Evolutionary conservation across 768 basidiomycete species (phyloP).

Genomic region (Russula brevipes): DNA sequence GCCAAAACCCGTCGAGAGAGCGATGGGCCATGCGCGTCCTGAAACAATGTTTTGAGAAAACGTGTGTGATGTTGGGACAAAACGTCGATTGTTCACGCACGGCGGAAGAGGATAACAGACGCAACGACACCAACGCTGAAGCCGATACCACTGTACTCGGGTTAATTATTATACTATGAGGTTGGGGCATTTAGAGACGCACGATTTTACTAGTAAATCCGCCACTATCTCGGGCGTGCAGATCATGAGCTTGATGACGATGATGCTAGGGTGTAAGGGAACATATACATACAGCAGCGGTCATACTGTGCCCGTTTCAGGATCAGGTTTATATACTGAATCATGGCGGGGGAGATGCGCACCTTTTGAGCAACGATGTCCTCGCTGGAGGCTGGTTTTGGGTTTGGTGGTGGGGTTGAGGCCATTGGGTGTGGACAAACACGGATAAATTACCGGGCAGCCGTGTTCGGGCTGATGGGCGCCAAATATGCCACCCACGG

Average conservation of each 20-base stretch:
- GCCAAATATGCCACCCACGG: neutral
- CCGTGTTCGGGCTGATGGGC: neutral
- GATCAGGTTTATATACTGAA: neutral
- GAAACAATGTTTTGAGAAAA: constrained; percentile 13
- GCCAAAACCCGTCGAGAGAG: constrained; percentile 81
- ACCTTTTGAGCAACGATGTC: constrained; percentile 90
- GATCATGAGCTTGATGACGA: neutral
- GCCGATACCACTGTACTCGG: constrained; percentile 63
- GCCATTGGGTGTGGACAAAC: constrained; percentile 16
- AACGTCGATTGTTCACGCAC: constrained; percentile 46
- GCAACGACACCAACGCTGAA: constrained; percentile 85
- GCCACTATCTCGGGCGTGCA: constrained; percentile 45
- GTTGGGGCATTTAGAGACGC: constrained; percentile 29
- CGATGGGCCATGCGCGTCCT: constrained; percentile 93
- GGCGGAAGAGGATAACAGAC: constrained; percentile 86
- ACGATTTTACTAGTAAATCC: constrained; percentile 85
- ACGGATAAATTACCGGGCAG: constrained; percentile 9
- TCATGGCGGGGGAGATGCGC: neutral
- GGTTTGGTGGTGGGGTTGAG: constrained; percentile 39
- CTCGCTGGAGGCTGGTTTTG: constrained; percentile 78
- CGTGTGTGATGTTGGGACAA: neutral
- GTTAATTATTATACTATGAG: neutral
- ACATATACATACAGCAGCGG: constrained; percentile 49
- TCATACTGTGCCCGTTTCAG: constrained; percentile 53
- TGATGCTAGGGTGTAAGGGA: neutral